Percentiles rank a stretch among this genome's conserved stretches.
Evolutionary conservation across 2,329 filamentous ascomycete species (phyloP).

Genomic region (Fusarium sp.): DNA sequence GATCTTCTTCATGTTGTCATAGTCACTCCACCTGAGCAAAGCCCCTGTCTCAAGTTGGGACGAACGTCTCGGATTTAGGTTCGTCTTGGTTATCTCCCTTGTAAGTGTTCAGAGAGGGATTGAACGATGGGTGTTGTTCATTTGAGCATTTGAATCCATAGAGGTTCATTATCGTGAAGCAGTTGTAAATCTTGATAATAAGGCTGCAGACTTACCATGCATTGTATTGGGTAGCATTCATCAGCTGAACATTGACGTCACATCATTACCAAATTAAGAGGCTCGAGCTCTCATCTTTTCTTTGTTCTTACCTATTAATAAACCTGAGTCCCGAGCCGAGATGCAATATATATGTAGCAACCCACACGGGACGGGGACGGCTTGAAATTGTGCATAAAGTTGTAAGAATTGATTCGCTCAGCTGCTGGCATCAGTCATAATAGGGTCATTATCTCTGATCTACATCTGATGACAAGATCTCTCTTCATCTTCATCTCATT

Average conservation of each 20-base stretch:
- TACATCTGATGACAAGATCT: neutral
- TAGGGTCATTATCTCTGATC: neutral
- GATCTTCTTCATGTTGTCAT: neutral
- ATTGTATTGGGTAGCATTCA: neutral
- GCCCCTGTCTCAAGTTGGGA: constrained; percentile 37
- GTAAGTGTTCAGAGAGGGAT: constrained; percentile 13
- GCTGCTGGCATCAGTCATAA: neutral
- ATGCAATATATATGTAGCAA: neutral
- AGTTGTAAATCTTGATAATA: neutral
- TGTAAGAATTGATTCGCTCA: neutral
- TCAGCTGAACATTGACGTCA: constrained; percentile 30
- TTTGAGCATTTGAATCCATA: neutral
- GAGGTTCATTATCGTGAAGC: neutral
- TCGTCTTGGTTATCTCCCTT: constrained; percentile 13
- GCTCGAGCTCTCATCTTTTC: constrained; percentile 4
- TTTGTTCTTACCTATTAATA: constrained; percentile 4
- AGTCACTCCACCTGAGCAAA: constrained; percentile 25
- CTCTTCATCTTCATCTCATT: neutral
- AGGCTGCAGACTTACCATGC: neutral
- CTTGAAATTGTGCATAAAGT: constrained; percentile 13
- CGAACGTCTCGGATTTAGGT: constrained; percentile 31
- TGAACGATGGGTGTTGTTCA: neutral
- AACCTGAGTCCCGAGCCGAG: constrained; percentile 2
- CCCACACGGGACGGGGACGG: neutral
- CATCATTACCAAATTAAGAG: neutral